phyloP scores from a whole-genome alignment of 1,284 basidiomycete genomes.

The Ustilago bromivora region DNA sequence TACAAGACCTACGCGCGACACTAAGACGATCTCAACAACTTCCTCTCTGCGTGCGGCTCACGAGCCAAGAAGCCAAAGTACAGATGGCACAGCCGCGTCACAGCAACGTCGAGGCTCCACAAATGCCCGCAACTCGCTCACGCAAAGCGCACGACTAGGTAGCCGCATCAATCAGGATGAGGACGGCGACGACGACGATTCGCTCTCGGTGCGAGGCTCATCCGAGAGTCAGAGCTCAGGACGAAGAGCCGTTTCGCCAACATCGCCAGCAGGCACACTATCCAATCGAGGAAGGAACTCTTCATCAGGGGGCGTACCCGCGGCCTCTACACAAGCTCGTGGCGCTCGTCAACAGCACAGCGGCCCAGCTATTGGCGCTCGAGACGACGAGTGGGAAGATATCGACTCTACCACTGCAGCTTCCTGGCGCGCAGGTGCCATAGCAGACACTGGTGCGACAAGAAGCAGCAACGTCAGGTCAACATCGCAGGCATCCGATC shows the following conservation, averaged over 20 bases:
- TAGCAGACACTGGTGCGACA: conserved; percentile 4
- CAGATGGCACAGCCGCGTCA: conserved; percentile 9
- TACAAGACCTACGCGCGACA: conserved; percentile 26
- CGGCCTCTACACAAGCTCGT: not conserved
- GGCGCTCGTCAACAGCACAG: not conserved
- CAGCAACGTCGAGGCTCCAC: conserved; percentile 26
- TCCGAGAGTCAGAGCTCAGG: conserved; percentile 17
- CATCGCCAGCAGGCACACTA: not conserved
- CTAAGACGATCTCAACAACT: conserved; percentile 26
- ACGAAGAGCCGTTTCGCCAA: conserved; percentile 3
- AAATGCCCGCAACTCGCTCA: conserved; percentile 14
- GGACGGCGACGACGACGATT: conserved; percentile 14
- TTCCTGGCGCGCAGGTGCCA: not conserved
- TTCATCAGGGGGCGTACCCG: not conserved
- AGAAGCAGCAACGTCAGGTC: conserved; percentile 2
- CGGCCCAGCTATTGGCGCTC: not conserved
- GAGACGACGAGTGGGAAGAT: conserved; percentile 48
- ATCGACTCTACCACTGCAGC: conserved; percentile 11
- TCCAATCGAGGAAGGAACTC: not conserved
- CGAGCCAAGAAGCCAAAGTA: conserved; percentile 31
- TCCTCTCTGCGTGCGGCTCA: conserved; percentile 26
- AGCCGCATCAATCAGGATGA: conserved; percentile 21
- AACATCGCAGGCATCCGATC: not conserved
- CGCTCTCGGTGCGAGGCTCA: conserved; percentile 11
- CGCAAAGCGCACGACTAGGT: conserved; percentile 4